Conservation (phyloP, 257 asterid species). For the Ajuga chamaepitys region DNA sequence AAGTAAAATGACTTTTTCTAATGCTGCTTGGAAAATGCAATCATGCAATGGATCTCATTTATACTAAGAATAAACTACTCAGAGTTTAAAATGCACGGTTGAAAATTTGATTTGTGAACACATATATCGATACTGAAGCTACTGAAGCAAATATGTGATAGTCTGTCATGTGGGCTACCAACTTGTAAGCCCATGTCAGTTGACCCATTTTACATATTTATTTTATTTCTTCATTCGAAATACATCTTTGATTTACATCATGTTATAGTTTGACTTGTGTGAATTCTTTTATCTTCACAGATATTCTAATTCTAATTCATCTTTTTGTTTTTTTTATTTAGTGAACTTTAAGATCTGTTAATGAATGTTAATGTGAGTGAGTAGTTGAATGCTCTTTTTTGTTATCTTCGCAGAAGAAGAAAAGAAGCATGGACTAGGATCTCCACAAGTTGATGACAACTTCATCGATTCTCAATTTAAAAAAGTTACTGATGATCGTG, state of each 20-base stretch:
- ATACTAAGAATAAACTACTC: neutral
- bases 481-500: neutral
- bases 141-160: neutral
- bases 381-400: constrained; percentile 14
- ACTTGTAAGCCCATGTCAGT: neutral
- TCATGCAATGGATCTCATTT: neutral
- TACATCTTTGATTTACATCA: neutral
- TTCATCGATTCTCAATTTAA: constrained; percentile 15
- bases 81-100: neutral
- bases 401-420: constrained; percentile 45
- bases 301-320: no score
- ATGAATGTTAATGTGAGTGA: neutral
- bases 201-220: neutral
- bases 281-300: neutral
- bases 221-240: neutral
- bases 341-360: neutral
- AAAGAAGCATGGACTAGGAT: constrained; percentile 22
- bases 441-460: constrained; percentile 39
- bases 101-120: neutral
- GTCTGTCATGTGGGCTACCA: neutral
- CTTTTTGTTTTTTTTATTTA: neutral
- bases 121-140: neutral
- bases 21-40: neutral
- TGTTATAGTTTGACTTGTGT: neutral
- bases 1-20: no score